These are phyloP conservation scores for Daldinia childiae DNA, from an alignment of 495 filamentous ascomycete genomes.

Conservation along the genomic window DNA sequence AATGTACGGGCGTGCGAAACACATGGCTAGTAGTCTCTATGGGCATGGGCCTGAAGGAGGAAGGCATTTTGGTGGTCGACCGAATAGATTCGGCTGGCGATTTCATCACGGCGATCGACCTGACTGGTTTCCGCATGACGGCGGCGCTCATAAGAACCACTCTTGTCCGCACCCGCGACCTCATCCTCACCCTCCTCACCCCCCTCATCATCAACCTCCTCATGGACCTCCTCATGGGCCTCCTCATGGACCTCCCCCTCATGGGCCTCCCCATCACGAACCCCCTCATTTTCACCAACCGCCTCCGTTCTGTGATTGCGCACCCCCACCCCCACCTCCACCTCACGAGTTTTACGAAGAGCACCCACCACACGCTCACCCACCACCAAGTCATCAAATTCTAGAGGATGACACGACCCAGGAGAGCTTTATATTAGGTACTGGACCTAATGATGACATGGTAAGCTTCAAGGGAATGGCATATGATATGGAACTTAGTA, in stretches of 20 bases:
- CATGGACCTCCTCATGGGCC: conserved; percentile 25
- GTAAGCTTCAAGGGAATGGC: conserved; percentile 17
- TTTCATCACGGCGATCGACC: conserved; percentile 29
- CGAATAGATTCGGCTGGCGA: conserved; percentile 20
- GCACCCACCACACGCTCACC: conserved; percentile 5
- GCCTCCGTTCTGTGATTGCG: conserved; percentile 41
- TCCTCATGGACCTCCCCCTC: conserved; percentile 18
- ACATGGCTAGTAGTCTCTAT: conserved; percentile 39
- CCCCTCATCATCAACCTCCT: conserved; percentile 22
- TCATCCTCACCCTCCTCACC: conserved; percentile 21
- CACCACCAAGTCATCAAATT: conserved; percentile 4
- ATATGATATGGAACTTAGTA: background rate
- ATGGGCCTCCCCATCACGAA: conserved; percentile 23
- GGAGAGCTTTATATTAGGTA: background rate
- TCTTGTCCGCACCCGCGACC: conserved; percentile 34
- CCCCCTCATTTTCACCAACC: conserved; percentile 30
- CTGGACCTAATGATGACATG: background rate
- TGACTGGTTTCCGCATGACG: conserved; percentile 30
- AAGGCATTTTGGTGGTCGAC: conserved; percentile 25
- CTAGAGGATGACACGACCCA: background rate
- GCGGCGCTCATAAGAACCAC: conserved; percentile 36
- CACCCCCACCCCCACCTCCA: conserved; percentile 32
- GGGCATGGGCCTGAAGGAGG: conserved; percentile 21
- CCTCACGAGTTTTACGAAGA: conserved; percentile 7
- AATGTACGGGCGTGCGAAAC: conserved; percentile 39